Base-by-base conservation (phyloP, 1,139 yeast genomes). In the Chernovozyma sophiae-reginae region DNA sequence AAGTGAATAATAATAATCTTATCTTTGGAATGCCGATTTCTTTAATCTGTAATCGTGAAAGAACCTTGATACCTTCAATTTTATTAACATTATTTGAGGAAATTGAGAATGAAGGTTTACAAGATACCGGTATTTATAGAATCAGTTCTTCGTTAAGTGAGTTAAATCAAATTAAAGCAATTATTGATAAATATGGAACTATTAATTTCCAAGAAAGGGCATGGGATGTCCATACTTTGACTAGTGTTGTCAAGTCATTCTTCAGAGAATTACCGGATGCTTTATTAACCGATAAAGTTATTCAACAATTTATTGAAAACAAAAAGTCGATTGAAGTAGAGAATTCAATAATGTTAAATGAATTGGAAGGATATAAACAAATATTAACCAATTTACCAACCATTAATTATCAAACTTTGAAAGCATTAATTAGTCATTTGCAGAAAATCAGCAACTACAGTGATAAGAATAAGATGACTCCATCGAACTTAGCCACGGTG, bases 21-120 rank as follows among this genome's bases (percentile, higher is more conserved):
- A 86, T 92, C 3, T 92, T 90, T 70, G 97, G 97, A n/a, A 82
- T 90, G 27, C 96, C 97, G 2, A 67, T 92, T 25, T 74, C 70
- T 33, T 79, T 77, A 48, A 75, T 89, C 4, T 87, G 96, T 55
- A 74, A 68, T 39, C 70, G 96, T 36, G 96, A 87, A 47, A 66
- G 74, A 12, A 60, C 77, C 0, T 42, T 61, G 3, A 66, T 80
- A 23, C 98, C 98, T 1, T 62, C 57, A 13, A 77, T 90, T 29
- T 79, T 89, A 40, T 76, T 73, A 25, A 68, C 72, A 37, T 63
- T 92, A 23, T 71, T 89, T 47, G 69, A 69, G 32, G 95, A 83
- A 49, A 81, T 92, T 44, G 97, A 92, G 55, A 61, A 68, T 22
- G 78, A 90, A 38, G 97, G 97, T 1, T 58, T 92, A 26, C 86